These are phyloP conservation scores for Nepenthes mirabilis DNA, from an alignment of 148 eudicot species.

Conservation along the genomic window DNA sequence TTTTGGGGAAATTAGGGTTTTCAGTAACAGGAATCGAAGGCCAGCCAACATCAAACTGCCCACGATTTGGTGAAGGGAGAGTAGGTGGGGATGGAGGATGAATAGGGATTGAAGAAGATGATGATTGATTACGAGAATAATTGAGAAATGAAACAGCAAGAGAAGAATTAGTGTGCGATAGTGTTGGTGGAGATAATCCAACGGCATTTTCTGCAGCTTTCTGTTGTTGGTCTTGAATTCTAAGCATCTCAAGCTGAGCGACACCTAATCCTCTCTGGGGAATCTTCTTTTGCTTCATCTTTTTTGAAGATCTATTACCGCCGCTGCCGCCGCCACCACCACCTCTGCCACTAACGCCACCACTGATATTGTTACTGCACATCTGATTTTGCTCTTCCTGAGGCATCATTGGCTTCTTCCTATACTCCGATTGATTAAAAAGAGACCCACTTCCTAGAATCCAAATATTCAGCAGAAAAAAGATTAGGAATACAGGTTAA, in stretches of 20 bases:
- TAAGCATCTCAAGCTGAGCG: conserved; percentile 73
- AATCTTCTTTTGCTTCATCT: conserved; percentile 44
- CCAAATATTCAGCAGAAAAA: no score
- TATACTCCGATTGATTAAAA: not conserved
- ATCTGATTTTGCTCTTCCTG: conserved; percentile 33
- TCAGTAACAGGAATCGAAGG: conserved; percentile 2
- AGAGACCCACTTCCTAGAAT: no score
- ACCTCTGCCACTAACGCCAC: not conserved
- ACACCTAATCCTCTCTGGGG: conserved; percentile 32
- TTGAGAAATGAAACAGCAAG: conserved; percentile 10
- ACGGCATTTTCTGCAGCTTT: conserved; percentile 10
- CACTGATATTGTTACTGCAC: conserved; percentile 16
- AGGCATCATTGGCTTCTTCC: conserved; percentile 21
- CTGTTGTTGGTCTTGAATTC: conserved; percentile 46
- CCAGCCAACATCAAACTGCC: no score
- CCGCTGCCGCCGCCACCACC: conserved; percentile 5
- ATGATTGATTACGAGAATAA: conserved; percentile 23
- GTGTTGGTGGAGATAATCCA: conserved; percentile 11
- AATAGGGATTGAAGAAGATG: conserved; percentile 9
- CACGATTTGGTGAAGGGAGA: not conserved
- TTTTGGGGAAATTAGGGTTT: conserved; percentile 17
- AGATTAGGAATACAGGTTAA: no score
- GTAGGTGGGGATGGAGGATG: conserved; percentile 18
- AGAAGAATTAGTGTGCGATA: conserved; percentile 18
- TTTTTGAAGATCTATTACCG: conserved; percentile 33